Conservation (phyloP, 2,329 filamentous ascomycete genomes). For the Sporothrix pallida region DNA sequence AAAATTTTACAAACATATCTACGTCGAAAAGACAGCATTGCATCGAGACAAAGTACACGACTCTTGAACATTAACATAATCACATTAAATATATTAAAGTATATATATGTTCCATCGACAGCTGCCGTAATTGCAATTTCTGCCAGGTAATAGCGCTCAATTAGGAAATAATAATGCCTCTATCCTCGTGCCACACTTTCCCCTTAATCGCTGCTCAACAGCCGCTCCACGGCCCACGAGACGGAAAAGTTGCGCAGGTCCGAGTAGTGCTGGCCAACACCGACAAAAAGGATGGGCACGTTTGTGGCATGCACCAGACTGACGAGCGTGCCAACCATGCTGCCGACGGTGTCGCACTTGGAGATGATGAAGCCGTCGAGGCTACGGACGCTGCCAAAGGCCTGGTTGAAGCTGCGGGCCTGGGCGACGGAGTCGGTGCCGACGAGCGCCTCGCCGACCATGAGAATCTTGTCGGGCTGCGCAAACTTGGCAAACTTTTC, state of each 20-base stretch:
- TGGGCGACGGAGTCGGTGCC: slow-evolving; percentile 95
- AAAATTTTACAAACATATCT: not conserved
- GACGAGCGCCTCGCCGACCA: slow-evolving; percentile 89
- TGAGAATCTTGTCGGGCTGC: slow-evolving; percentile 96
- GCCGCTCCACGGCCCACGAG: slow-evolving; percentile 71
- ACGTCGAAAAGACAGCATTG: too few relatives aligned
- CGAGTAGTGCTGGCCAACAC: slow-evolving; percentile 71
- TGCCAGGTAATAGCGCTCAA: not conserved
- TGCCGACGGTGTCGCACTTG: slow-evolving; percentile 98
- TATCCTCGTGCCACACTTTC: not conserved
- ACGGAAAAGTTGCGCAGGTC: slow-evolving; percentile 73
- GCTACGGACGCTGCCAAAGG: slow-evolving; percentile 79
- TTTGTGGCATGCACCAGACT: slow-evolving; percentile 97
- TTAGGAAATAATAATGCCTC: not conserved
- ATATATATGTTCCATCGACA: not conserved
- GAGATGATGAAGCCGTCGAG: slow-evolving; percentile 98
- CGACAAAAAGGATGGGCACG: slow-evolving; percentile 93
- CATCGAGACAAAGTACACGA: too few relatives aligned
- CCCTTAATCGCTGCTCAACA: slow-evolving; percentile 57
- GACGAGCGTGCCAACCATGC: slow-evolving; percentile 95
- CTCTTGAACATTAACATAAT: not conserved
- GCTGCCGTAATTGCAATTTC: not conserved
- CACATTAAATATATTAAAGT: not conserved
- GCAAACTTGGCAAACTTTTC: slow-evolving; percentile 98
- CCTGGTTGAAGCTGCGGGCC: slow-evolving; percentile 92